Conservation (phyloP, 164 flowering plant genomes). For the Annona squamosa region DNA sequence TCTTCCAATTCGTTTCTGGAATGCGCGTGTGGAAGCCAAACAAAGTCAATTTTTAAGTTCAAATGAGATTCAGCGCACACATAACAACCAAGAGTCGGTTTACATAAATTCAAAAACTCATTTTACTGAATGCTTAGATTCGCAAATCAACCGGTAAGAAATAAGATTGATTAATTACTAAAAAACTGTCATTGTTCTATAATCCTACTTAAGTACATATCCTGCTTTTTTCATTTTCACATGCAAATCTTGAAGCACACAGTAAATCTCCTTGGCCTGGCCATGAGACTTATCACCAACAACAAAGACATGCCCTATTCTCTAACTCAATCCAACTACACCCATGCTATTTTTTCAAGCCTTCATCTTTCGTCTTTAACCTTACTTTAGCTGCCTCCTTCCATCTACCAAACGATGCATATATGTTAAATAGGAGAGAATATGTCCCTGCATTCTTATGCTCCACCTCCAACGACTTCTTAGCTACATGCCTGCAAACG, state of each 20-base stretch:
- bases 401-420: constrained; percentile 17
- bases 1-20: too few species aligned
- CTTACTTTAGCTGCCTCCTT: constrained; percentile 15
- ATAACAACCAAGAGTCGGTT: too few species aligned
- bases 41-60: too few species aligned
- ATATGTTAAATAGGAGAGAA: constrained; percentile 11
- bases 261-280: constrained; percentile 11
- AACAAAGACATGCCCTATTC: constrained; percentile 15
- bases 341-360: constrained; percentile 16
- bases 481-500: constrained; percentile 11
- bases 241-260: constrained; percentile 7
- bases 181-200: constrained; percentile 2
- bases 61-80: too few species aligned
- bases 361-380: constrained; percentile 14
- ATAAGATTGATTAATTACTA: too few species aligned
- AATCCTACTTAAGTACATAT: constrained; percentile 5
- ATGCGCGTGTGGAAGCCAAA: too few species aligned
- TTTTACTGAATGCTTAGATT: too few species aligned
- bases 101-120: too few species aligned
- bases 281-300: constrained; percentile 15
- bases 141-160: too few species aligned
- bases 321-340: constrained; percentile 19
- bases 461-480: constrained; percentile 15
- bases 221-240: constrained; percentile 8
- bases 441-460: constrained; percentile 16